Conservation (phyloP, 2,329 filamentous ascomycete genomes). For the Hawksworthiomyces lignivorus region DNA sequence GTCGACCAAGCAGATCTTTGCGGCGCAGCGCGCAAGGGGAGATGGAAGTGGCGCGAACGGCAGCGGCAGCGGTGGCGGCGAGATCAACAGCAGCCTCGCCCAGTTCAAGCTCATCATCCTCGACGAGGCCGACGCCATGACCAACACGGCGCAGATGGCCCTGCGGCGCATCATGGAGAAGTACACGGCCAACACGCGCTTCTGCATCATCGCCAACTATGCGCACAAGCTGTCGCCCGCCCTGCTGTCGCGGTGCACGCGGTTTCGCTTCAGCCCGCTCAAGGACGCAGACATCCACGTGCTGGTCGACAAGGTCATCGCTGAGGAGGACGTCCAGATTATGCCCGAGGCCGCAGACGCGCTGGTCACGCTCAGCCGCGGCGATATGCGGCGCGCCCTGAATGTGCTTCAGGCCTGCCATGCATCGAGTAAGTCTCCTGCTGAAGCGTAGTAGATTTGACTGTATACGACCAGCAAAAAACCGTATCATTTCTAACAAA, state of each 20-base stretch:
- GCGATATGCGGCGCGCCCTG: slow-evolving; percentile 89
- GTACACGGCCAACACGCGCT: slow-evolving; percentile 94
- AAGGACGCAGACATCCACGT: slow-evolving; percentile 80
- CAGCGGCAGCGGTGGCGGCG: slow-evolving; percentile 24
- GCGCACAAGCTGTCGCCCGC: slow-evolving; percentile 95
- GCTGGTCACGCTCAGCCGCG: slow-evolving; percentile 79
- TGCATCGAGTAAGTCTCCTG: slow-evolving; percentile 73
- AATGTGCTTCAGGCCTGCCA: slow-evolving; percentile 97
- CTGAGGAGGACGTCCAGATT: slow-evolving; percentile 80
- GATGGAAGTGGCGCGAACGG: slow-evolving; percentile 41
- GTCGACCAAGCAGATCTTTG: slow-evolving; percentile 95
- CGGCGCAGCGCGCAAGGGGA: slow-evolving; percentile 15
- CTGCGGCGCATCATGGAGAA: slow-evolving; percentile 97
- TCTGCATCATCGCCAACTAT: slow-evolving; percentile 98
- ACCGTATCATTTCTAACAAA: too few species aligned
- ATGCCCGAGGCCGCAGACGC: slow-evolving; percentile 72
- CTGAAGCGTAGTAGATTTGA: too few species aligned
- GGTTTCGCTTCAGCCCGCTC: slow-evolving; percentile 90
- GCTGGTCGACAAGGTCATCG: slow-evolving; percentile 82
- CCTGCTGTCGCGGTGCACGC: slow-evolving; percentile 83
- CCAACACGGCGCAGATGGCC: slow-evolving; percentile 96
- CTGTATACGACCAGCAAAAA: too few species aligned
- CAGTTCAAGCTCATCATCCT: slow-evolving; percentile 94
- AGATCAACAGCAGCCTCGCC: slow-evolving; percentile 47
- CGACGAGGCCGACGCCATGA: slow-evolving; percentile 99